Evolutionary conservation across 495 filamentous ascomycete genomes (phyloP).

Genomic region (Jackrogersella multiformis): DNA sequence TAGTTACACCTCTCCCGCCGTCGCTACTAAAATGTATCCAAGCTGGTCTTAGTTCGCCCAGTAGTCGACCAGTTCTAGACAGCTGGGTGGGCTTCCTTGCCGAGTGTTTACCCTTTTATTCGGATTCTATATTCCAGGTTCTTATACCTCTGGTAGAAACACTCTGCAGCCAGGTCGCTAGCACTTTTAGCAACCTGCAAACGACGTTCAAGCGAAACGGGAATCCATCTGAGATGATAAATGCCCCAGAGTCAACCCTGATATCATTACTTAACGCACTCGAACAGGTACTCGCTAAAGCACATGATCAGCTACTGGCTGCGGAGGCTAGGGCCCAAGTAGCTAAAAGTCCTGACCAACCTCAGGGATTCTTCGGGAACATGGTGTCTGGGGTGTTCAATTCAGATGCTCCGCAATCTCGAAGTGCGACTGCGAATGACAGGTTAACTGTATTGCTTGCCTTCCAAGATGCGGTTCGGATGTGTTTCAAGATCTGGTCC

Average conservation of each 20-base stretch:
- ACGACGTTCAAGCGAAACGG: conserved; percentile 60
- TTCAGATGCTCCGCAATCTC: conserved; percentile 75
- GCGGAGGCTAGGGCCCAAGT: conserved; percentile 75
- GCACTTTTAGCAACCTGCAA: conserved; percentile 71
- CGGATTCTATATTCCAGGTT: conserved; percentile 85
- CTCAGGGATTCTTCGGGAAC: conserved; percentile 93
- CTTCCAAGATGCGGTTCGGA: conserved; percentile 92
- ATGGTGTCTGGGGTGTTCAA: conserved; percentile 95
- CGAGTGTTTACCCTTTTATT: conserved; percentile 83
- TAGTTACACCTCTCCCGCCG: conserved; percentile 67
- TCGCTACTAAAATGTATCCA: conserved; percentile 83
- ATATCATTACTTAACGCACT: conserved; percentile 87
- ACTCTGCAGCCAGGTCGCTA: conserved; percentile 77
- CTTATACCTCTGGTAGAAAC: conserved; percentile 90
- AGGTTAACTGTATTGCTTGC: conserved; percentile 92
- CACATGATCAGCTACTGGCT: conserved; percentile 81
- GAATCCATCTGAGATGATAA: conserved; percentile 42
- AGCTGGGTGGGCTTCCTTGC: conserved; percentile 91
- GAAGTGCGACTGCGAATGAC: conserved; percentile 87
- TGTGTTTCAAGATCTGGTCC: conserved; percentile 94
- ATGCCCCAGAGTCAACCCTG: conserved; percentile 70
- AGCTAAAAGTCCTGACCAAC: conserved; percentile 82
- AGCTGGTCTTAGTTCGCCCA: conserved; percentile 78
- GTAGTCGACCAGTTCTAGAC: conserved; percentile 80
- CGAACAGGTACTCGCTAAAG: conserved; percentile 86